Base-by-base conservation (phyloP, 768 basidiomycete genomes). In the Favolaschia claudopus region DNA sequence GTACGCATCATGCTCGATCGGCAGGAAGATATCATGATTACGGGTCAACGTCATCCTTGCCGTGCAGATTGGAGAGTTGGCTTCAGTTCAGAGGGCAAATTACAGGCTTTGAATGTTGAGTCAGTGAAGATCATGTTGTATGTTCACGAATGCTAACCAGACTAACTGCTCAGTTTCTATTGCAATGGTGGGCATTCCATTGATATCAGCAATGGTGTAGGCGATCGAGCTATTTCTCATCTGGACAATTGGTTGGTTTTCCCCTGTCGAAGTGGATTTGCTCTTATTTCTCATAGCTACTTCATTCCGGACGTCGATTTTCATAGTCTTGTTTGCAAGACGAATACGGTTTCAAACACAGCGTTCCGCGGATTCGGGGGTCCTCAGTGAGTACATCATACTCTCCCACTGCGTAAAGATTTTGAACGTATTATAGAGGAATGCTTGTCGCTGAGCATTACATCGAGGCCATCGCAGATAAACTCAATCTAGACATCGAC, bases 361-460 rank as follows among this genome's bases (percentile, higher is more conserved):
- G 60, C 60, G 9, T 62, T 63, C 40, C 3, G 57, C 50, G 64
- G 64, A 1, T 65, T 65, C 32, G 64, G 64, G 10, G 64, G 64
- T 27, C 64, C 64, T 14, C 64, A 65, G 60, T 55, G 39, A 20
- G 60, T 52, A 19, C 14, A 19, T 20, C 19, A n/a, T 7, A 42
- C 17, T 20, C 6, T 7, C 15, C 10, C 8, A 48, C 17, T 14
- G 15, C 5, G 2, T 22, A 19, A 19, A 7, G 27, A 15, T 42
- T 13, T 10, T 29, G 7, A 58, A 4, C 10, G 1, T 2, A 28
- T 40, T 27, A 8, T 39, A 61, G 60, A 51, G 64, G 64, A 50
- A 65, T 65, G 64, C 40, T 58, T 33, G 64, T 65, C 3, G 64
- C 64, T 6, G 64, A 65, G 20, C 64, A 65, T 32, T 65, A 65